Evolutionary conservation across 495 filamentous ascomycete genomes (phyloP), one percentile per base, ranked within the genome.

Genomic region (Rhizodiscina lignyota): DNA sequence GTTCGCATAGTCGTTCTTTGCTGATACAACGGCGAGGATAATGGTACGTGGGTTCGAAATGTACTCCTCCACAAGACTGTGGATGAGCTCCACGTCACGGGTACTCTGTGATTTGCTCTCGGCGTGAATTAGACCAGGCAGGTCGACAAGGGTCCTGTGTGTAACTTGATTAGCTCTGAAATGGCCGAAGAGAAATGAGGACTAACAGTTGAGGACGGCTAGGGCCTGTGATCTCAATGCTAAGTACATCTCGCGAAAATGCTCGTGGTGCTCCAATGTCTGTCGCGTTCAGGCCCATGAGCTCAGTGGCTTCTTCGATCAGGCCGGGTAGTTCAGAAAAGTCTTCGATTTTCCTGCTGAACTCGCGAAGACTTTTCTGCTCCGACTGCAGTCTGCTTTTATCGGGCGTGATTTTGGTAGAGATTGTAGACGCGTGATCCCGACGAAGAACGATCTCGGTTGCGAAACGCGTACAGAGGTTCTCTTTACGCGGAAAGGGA

Each of bases 391-490:
- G 19, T 4, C 52, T 48, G 21, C 15, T 18, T 20, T 49, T 51
- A 34, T 56, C 54, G 2, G 56, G 52, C 2, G 34, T 54, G 35
- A 59, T 57, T 17, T 31, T 50, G 5, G 41, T 46, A 0, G 40
- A 31, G 15, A 58, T 45, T 3, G 48, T 37, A 4, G 36, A 24
- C 2, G 37, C 34, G 2, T 51, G 27, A n/a, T 30, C 43, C 3
- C 62, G 51, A 2, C 61, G 58, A 0, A 68, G 44, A 18, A 70
- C 59, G 2, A 81, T 58, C 43, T 83, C 74, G 0, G 72, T 81
- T 2, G 77, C 69, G 38, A 80, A 80, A 0, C 73, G 61, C 0
- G 78, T 83, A 49, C 78, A 82, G 0, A 74, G 46, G 30, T 64
- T 70, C 36, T 68, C 67, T 28, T 75, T 67, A n/a, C 62, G 47